Evolutionary conservation across 305 asterid species (phyloP), one percentile per base, ranked within the genome.

Genomic region (Petunia hybrid): DNA sequence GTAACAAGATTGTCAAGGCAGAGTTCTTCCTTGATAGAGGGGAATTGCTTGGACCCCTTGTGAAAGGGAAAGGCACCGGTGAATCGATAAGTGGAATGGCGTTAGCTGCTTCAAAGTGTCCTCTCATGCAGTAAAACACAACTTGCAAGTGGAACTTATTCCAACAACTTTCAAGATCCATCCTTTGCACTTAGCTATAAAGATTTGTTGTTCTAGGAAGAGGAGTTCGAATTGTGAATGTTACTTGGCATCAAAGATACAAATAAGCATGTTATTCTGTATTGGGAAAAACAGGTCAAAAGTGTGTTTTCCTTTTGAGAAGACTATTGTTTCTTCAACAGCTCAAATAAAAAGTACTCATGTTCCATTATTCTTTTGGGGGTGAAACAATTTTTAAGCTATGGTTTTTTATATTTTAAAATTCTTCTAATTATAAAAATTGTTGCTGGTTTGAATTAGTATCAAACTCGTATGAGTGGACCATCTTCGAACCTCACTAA

Each of bases 11-110:
- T 14, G 88, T 88, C 69, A 88, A 82, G 82, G 84, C 82, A 22
- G 90, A 90, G 80, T 85, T 90, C 78, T 88, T 85, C 42, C 88
- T 81, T 9, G 93, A 90, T 46, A 87, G 89, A 0, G 93, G 91
- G 16, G 93, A 90, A 45, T 60, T 90, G 57, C 87, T 90, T 0
- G 89, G 88, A 66, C 89, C 76, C 14, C 89, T 90, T n/a, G 75
- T 87, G 57, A 90, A 88, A 84, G 90, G 89, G 5, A 36, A 69
- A 1, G 10, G 1, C 41, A 39, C 76, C 8, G 77, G 68, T 31
- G 82, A 10, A 55, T 22, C 31, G 31, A 62, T 6, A 7, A 45
- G 43, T 13, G 64, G 16, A 35, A 80, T 59, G 2, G n/a, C 64
- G 22, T 36, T 84, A 1, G 39, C 60, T 42, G 16, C 87, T 57